Conservation (phyloP, 129 eudicot genomes). For the Glebionis coronaria region DNA sequence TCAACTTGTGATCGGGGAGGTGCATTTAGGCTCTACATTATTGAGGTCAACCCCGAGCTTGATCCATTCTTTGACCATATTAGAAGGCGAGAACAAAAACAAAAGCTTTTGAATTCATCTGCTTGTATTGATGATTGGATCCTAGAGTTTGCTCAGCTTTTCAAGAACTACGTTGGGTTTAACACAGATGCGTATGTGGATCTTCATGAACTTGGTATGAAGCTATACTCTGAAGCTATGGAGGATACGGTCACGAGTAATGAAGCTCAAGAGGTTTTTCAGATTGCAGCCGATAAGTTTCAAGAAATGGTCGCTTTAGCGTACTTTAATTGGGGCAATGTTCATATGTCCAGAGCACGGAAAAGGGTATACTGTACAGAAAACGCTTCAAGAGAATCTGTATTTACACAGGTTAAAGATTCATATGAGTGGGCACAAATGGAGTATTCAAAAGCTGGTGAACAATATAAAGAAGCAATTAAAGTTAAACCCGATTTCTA, state of each 20-base stretch:
- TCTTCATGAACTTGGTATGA: slow-evolving; percentile 80
- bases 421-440: slow-evolving; percentile 71
- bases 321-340: slow-evolving; percentile 87
- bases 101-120: slow-evolving; percentile 27
- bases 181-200: slow-evolving; percentile 73
- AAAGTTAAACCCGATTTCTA: slow-evolving; percentile 69
- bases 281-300: slow-evolving; percentile 69
- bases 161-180: slow-evolving; percentile 83
- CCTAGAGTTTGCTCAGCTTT: slow-evolving; percentile 74
- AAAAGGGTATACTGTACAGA: slow-evolving; percentile 54
- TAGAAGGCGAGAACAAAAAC: slow-evolving; percentile 28
- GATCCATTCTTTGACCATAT: slow-evolving; percentile 68
- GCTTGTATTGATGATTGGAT: slow-evolving; percentile 83
- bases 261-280: slow-evolving; percentile 64
- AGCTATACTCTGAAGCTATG: slow-evolving; percentile 84
- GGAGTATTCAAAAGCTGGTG: slow-evolving; percentile 67
- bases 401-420: slow-evolving; percentile 38
- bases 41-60: slow-evolving; percentile 83
- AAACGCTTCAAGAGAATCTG: slow-evolving; percentile 40
- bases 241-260: slow-evolving; percentile 82
- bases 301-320: slow-evolving; percentile 95
- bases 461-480: slow-evolving; percentile 73
- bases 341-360: slow-evolving; percentile 89
- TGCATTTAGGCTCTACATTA: slow-evolving; percentile 57
- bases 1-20: slow-evolving; percentile 40